Conservation (phyloP, 148 eudicot species). For the Suaeda aralocaspica region DNA sequence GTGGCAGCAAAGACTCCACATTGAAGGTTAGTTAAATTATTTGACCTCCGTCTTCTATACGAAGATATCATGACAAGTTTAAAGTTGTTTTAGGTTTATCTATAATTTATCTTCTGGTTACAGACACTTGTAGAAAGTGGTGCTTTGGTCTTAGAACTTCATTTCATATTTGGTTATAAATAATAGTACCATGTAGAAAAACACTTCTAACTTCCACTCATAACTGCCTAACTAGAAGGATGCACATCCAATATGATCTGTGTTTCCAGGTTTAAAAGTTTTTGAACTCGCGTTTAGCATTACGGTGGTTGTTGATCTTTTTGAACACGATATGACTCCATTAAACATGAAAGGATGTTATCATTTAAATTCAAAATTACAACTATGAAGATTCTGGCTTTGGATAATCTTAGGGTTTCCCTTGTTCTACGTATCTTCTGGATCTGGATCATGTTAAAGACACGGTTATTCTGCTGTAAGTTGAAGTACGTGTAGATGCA, state of each 20-base stretch:
- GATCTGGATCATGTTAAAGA: background rate
- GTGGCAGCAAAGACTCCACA: conserved; percentile 97
- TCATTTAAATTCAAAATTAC: background rate
- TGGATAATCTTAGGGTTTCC: background rate
- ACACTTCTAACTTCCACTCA: background rate
- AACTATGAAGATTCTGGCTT: background rate
- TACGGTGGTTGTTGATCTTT: background rate
- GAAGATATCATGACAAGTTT: conserved; percentile 26
- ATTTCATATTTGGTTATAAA: too few species aligned
- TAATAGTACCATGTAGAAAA: background rate
- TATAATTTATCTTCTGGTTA: background rate
- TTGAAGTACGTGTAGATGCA: background rate
- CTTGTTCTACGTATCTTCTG: background rate
- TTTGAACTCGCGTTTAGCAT: background rate
- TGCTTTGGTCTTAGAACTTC: background rate
- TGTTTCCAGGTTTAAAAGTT: too few species aligned
- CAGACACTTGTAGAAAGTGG: background rate
- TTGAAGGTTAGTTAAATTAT: conserved; percentile 29
- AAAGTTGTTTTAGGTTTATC: background rate
- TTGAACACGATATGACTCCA: background rate
- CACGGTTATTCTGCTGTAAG: too few species aligned
- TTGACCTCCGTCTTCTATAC: background rate
- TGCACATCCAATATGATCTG: background rate
- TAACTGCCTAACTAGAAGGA: background rate
- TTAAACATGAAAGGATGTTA: too few species aligned